Evolutionary conservation across 495 filamentous ascomycete species (phyloP), one percentile per base, ranked within the genome.

Genomic region (Trichoderma orchidacearum): DNA sequence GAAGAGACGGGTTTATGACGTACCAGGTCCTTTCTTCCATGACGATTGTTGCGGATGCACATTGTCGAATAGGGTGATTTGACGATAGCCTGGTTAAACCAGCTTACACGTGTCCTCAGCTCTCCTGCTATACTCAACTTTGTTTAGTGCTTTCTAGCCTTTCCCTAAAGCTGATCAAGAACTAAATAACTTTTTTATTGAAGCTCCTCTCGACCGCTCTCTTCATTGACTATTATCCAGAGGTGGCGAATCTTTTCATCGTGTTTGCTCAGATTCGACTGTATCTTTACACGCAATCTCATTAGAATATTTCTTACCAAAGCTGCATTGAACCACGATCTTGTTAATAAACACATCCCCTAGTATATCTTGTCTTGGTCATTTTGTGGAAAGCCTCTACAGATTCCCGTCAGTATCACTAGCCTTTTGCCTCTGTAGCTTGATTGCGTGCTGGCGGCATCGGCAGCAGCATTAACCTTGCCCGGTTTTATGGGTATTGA

Each of bases 321-420:
- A 66, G 54, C 71, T 68, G 54, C 70, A 71, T 54, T 76, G 61
- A 11, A 75, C 55, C 7, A 72, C 55, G 5, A 45, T 54, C 0
- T 65, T 68, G 55, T 70, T 73, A 34, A 79, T 70, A 23, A 77
- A 62, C 0, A 77, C 71, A 58, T 79, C 74, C 3, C 75, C 74
- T 1, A 77, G 66, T 12, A 54, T 5, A 72, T 56, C 23, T 69
- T 62, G 15, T 62, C 55, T 3, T 18, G 27, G n/a, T 50, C 41
- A 7, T 31, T 56, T 2, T 36, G 35, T 4, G 68, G 70, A 2
- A 65, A 60, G 7, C 60, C 70, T 12, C 68, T 70, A 38, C 70
- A 70, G 30, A 73, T 61, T 7, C 70, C 70, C 6, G 68, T 65
- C n/a, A 72, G 51, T 15, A 72, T 51, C 13, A 56, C 60, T 3